Conservation (phyloP, 2,329 filamentous ascomycete species). For the Arachnomyces sp. region DNA sequence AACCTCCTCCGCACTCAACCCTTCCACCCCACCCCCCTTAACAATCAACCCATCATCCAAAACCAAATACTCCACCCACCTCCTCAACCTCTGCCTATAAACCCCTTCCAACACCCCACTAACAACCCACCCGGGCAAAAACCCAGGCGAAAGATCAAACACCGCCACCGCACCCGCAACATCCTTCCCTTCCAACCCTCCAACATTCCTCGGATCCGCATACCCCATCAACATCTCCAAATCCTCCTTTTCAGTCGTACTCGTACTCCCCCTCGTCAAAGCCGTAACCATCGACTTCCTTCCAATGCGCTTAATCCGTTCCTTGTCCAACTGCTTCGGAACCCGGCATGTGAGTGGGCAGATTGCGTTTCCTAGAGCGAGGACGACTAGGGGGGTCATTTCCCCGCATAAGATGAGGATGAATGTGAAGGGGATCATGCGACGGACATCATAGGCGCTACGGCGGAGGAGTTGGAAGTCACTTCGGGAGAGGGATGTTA, state of each 20-base stretch:
- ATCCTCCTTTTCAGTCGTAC: slow-evolving; percentile 4
- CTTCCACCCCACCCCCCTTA: slow-evolving; percentile 52
- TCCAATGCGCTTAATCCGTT: slow-evolving; percentile 47
- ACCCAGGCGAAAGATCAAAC: slow-evolving; percentile 21
- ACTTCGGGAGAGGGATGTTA: slow-evolving; percentile 47
- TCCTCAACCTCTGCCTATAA: slow-evolving; percentile 47
- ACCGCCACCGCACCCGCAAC: slow-evolving; percentile 28
- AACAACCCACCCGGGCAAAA: slow-evolving; percentile 31
- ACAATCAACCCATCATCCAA: slow-evolving; percentile 64
- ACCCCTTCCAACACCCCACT: slow-evolving; percentile 27
- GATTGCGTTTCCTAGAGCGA: slow-evolving; percentile 58
- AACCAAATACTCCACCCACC: slow-evolving; percentile 56
- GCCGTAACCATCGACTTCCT: slow-evolving; percentile 20
- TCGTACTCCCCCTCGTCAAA: slow-evolving; percentile 15
- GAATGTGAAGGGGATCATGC: slow-evolving; percentile 69
- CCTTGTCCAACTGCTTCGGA: slow-evolving; percentile 61
- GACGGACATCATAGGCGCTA: slow-evolving; percentile 63
- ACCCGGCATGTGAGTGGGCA: slow-evolving; percentile 80
- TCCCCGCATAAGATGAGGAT: slow-evolving; percentile 75
- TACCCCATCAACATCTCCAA: slow-evolving; percentile 2
- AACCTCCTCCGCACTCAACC: slow-evolving; percentile 58
- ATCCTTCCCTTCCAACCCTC: slow-evolving; percentile 16
- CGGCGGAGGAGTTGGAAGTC: slow-evolving; percentile 65
- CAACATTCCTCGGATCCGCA: slow-evolving; percentile 11
- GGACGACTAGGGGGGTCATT: slow-evolving; percentile 72